These are phyloP conservation scores for Poa pratensis DNA, from an alignment of 176 grass and related monocot genomes.

Conservation along the genomic window DNA sequence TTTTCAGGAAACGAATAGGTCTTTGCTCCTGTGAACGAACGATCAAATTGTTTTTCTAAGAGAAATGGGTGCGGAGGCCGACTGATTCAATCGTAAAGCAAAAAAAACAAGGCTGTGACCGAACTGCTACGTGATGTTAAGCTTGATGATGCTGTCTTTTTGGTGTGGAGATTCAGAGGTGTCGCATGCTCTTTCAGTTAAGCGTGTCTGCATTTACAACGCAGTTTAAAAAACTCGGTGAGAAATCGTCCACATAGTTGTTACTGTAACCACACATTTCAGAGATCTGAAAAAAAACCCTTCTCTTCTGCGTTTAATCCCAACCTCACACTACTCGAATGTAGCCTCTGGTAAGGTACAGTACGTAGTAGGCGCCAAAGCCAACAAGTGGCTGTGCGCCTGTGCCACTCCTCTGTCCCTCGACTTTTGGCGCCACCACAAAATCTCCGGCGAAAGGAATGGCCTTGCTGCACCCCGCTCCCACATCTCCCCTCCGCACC, in stretches of 20 bases:
- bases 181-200: neutral
- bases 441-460: slow-evolving; percentile 20
- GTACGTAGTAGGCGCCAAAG: neutral
- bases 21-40: neutral
- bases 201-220: neutral
- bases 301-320: slow-evolving; percentile 5
- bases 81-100: neutral
- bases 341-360: neutral
- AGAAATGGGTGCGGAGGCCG: neutral
- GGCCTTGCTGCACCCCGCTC: slow-evolving; percentile 36
- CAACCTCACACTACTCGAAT: neutral
- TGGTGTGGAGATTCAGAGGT: neutral
- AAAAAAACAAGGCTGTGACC: neutral
- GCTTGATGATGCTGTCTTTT: neutral
- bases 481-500: slow-evolving; percentile 11
- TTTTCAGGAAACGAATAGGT: neutral
- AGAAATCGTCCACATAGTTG: neutral
- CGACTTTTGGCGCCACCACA: neutral
- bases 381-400: slow-evolving; percentile 36
- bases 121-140: neutral
- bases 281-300: neutral
- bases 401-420: neutral
- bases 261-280: slow-evolving; percentile 5
- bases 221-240: neutral
- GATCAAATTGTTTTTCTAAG: neutral